Evolutionary conservation across 1,284 basidiomycete genomes (phyloP), one percentile per base, ranked within the genome.

Genomic region (Ustilago vetiveriae): DNA sequence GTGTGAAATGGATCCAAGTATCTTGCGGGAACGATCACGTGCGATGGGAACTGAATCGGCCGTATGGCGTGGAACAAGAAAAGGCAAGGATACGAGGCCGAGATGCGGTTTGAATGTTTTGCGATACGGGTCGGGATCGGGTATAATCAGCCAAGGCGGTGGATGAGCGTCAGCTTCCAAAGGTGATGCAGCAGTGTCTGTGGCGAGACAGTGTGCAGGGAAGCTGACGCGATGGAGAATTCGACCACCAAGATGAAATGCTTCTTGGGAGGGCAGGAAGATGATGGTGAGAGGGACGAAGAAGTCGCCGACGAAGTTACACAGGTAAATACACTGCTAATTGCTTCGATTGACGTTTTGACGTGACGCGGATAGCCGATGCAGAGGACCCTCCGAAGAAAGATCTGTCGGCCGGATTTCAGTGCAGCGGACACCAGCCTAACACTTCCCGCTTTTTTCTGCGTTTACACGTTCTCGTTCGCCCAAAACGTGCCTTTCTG

Each of bases 321-420:
- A 14, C 19, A 37, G 36, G 36, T 37, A 37, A 37, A 37, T 21
- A 21, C 8, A 21, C 19, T 21, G 19, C 19, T 10, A 6, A 19
- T 9, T 8, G 13, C 33, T 14, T n/a, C n/a, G n/a, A n/a, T n/a
- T n/a, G n/a, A n/a, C 10, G 11, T n/a, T 11, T 35, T 13, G 33
- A 35, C 36, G 36, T 37, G 36, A 37, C 36, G 36, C 36, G 36
- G 36, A 21, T 37, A 13, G 36, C 36, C 36, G 36, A 37, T 37
- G 36, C 33, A 35, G 14, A 35, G 16, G 33, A 35, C 33, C 33
- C 33, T 35, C 33, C 16, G 10, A n/a, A n/a, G n/a, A n/a, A n/a
- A 10, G 13, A 13, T 35, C n/a, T 35, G 33, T 35, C 33, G 33
- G 33, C 33, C 33, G 33, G 13, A 16, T 16, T 35, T 2, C 33